Evolutionary conservation across 257 asterid species (phyloP), one percentile per base, ranked within the genome.

Genomic region (Plectranthus barbatus): DNA sequence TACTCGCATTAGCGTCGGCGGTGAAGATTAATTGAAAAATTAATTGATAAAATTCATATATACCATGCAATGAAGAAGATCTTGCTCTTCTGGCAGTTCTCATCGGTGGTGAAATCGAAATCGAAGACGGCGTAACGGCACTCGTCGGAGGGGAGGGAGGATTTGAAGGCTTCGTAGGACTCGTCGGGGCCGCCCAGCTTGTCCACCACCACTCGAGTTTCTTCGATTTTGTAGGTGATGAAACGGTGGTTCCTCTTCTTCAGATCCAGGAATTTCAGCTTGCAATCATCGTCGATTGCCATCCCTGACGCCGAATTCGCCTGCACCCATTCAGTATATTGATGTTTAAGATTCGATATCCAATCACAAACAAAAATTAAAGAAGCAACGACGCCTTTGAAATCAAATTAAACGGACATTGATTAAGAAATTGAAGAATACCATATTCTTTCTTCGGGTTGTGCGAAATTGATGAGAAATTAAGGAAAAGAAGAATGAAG

Each of bases 41-140:
- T 1, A 14, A 14, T 6, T n/a, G 14, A 14, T n/a, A 45, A 9
- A 45, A 1, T 37, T 9, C 3, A 9, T n/a, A 1, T 1, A 4
- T 37, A 85, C 97, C 94, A 86, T 14, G 97, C 94, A 12, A n/a
- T n/a, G n/a, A n/a, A n/a, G n/a, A n/a, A n/a, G n/a, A n/a, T n/a
- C n/a, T n/a, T n/a, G n/a, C n/a, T 84, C 82, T 86, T 90, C 77
- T 90, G 97, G 81, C 86, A 77, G 53, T 86, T 90, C 54, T 90
- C 95, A 5, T 66, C 54, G 37, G 97, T 90, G 75, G 60, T 76
- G 83, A 90, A 86, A 61, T 90, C 94, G 20, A 86, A 86, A 75
- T 84, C 94, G 49, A 40, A 90, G 70, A 86, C 97, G 47, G 94
- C 94, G 34, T 86, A n/a, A n/a, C n/a, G n/a, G n/a, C n/a, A n/a